Percentiles rank a stretch among this genome's conserved stretches.
phyloP scores from a whole-genome alignment of 2,329 filamentous ascomycete species.

The Alternaria sp. region DNA sequence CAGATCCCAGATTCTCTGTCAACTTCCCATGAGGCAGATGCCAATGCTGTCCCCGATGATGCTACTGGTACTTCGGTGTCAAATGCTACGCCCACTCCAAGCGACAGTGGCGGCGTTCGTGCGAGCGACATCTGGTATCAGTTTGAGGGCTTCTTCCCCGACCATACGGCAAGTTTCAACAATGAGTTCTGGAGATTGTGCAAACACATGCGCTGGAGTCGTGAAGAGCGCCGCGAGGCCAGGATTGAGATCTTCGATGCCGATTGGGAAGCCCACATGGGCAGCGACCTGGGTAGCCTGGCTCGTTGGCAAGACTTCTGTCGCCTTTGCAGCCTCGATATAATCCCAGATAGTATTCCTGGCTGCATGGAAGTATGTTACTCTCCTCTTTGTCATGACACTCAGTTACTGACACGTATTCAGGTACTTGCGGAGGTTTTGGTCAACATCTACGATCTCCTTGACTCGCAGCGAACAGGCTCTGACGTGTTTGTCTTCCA shows the following conservation, averaged over 20 bases:
- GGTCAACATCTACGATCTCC: not conserved
- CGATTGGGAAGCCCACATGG: conserved; percentile 13
- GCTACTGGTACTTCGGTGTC: not conserved
- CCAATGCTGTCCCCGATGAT: not conserved
- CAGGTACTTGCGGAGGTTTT: not conserved
- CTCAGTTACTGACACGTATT: no score
- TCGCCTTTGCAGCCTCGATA: conserved; percentile 5
- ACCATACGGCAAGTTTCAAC: conserved; percentile 8
- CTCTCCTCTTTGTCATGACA: no score
- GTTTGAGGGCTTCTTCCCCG: not conserved
- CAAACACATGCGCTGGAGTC: conserved; percentile 11
- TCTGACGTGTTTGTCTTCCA: not conserved
- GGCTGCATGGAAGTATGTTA: conserved; percentile 2
- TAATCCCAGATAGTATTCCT: conserved; percentile 1
- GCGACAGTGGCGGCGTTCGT: not conserved
- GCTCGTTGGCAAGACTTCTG: conserved; percentile 15
- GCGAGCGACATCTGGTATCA: not conserved
- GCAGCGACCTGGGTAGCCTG: conserved; percentile 4
- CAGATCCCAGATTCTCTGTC: not conserved
- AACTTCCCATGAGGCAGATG: not conserved
- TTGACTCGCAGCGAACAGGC: not conserved
- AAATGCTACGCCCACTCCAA: not conserved
- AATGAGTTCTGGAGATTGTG: conserved; percentile 21
- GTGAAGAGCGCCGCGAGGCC: not conserved
- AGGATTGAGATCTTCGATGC: conserved; percentile 7